Conservation (phyloP, 2,329 filamentous ascomycete genomes). For the Hymenoscyphus albidus region DNA sequence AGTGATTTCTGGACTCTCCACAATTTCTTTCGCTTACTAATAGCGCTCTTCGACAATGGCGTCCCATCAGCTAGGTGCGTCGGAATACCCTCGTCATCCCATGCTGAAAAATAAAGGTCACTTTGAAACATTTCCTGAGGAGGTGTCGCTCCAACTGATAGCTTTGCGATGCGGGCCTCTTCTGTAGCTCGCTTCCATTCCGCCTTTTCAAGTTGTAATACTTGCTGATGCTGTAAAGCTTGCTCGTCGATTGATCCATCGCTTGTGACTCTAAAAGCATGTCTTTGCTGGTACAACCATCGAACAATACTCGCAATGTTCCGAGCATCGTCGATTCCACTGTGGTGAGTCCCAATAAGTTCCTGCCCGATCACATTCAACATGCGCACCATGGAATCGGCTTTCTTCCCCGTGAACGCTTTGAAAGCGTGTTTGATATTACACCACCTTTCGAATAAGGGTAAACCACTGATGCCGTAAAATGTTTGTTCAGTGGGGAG, state of each 20-base stretch:
- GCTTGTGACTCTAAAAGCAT: conserved; percentile 18
- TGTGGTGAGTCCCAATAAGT: conserved; percentile 17
- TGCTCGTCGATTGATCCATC: conserved; percentile 9
- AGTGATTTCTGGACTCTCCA: not conserved
- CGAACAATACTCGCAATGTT: conserved; percentile 18
- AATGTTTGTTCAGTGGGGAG: conserved; percentile 16
- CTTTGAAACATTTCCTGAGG: conserved; percentile 16
- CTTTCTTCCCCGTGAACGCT: conserved; percentile 18
- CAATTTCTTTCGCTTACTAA: not conserved
- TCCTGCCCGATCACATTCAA: conserved; percentile 18
- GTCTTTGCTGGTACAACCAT: conserved; percentile 17
- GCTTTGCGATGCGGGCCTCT: conserved; percentile 9
- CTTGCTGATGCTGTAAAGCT: not conserved
- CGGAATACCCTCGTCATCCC: conserved; percentile 17
- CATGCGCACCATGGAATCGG: conserved; percentile 20
- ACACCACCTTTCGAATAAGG: conserved; percentile 19
- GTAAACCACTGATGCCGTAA: conserved; percentile 9
- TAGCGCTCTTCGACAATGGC: not conserved
- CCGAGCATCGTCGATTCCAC: conserved; percentile 18
- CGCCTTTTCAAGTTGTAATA: not conserved
- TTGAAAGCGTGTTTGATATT: conserved; percentile 21
- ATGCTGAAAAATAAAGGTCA: conserved; percentile 13
- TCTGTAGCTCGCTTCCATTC: not conserved
- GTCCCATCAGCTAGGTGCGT: not conserved
- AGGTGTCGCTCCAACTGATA: conserved; percentile 11